phyloP scores from a whole-genome alignment of 805 yeast genomes.

The Yamadazyma olivae region DNA sequence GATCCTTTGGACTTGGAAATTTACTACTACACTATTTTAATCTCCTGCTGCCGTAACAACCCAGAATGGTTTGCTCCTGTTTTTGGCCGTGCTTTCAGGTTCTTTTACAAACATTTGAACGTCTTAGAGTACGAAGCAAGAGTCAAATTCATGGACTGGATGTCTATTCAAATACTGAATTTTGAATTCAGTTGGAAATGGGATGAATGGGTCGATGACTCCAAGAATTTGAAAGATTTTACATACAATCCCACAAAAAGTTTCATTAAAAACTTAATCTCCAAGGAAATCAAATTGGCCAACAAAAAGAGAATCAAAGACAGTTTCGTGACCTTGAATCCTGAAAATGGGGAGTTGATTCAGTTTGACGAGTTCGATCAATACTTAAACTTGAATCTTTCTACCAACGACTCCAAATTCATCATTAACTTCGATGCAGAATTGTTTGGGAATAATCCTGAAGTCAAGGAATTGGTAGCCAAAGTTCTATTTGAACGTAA shows the following conservation, averaged over 20 bases:
- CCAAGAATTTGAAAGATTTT: conserved; percentile 40
- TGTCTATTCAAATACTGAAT: conserved; percentile 87
- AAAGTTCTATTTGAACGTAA: conserved; percentile 23
- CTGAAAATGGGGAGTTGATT: conserved; percentile 28
- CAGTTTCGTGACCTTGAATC: conserved; percentile 48
- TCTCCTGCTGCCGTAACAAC: conserved; percentile 80
- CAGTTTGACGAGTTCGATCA: conserved; percentile 36
- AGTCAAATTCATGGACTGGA: conserved; percentile 80
- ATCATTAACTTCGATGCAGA: conserved; percentile 32
- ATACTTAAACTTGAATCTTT: conserved; percentile 35
- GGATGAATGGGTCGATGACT: conserved; percentile 84
- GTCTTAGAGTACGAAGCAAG: conserved; percentile 73
- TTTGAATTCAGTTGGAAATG: conserved; percentile 97
- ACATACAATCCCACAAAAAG: conserved; percentile 68
- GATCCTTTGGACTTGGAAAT: conserved; percentile 60
- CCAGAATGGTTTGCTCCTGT: conserved; percentile 83
- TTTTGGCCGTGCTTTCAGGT: conserved; percentile 87
- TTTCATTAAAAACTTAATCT: conserved; percentile 74
- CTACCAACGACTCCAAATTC: conserved; percentile 25
- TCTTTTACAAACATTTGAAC: conserved; percentile 65
- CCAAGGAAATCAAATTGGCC: conserved; percentile 82
- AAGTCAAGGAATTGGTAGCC: conserved; percentile 21
- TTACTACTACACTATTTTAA: conserved; percentile 80
- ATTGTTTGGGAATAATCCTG: conserved; percentile 32
- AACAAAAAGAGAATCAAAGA: conserved; percentile 67